phyloP scores from a whole-genome alignment of 768 basidiomycete species.

The Leccinum imitatum region DNA sequence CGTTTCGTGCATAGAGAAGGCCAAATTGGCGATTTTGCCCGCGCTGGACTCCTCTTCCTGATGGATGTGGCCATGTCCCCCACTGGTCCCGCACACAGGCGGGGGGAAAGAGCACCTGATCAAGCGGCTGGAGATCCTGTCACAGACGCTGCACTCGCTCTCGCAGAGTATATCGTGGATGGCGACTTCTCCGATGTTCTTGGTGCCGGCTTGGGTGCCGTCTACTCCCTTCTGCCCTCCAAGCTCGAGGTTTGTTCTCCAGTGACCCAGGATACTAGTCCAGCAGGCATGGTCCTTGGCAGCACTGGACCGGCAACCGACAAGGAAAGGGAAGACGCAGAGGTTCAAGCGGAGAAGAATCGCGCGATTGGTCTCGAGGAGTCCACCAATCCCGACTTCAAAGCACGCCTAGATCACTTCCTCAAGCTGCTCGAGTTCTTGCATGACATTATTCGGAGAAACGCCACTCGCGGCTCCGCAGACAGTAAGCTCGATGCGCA shows the following conservation, averaged over 20 bases:
- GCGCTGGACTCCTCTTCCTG: constrained; percentile 88
- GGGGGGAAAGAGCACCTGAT: constrained; percentile 33
- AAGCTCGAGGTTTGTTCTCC: constrained; percentile 73
- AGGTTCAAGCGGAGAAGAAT: constrained; percentile 49
- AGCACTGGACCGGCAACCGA: constrained; percentile 53
- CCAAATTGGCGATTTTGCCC: constrained; percentile 88
- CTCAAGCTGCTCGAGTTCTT: constrained; percentile 89
- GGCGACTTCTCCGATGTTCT: constrained; percentile 99
- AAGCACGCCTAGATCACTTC: constrained; percentile 80
- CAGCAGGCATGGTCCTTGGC: constrained; percentile 72
- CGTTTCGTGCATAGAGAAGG: constrained; percentile 95
- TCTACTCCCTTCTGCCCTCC: constrained; percentile 86
- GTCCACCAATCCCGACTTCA: constrained; percentile 73
- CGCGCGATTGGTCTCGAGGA: constrained; percentile 71
- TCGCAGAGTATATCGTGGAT: constrained; percentile 92
- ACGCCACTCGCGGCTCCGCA: constrained; percentile 40
- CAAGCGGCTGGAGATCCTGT: constrained; percentile 56
- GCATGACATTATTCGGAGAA: constrained; percentile 82
- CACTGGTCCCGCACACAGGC: constrained; percentile 46
- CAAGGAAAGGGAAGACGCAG: constrained; percentile 57
- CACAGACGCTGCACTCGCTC: constrained; percentile 78
- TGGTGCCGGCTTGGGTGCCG: constrained; percentile 88
- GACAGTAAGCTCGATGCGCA: constrained; percentile 52
- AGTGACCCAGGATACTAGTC: constrained; percentile 36
- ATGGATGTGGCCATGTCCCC: constrained; percentile 97